Evolutionary conservation across 805 yeast species (phyloP).

Genomic region (Teunomyces atbi): DNA sequence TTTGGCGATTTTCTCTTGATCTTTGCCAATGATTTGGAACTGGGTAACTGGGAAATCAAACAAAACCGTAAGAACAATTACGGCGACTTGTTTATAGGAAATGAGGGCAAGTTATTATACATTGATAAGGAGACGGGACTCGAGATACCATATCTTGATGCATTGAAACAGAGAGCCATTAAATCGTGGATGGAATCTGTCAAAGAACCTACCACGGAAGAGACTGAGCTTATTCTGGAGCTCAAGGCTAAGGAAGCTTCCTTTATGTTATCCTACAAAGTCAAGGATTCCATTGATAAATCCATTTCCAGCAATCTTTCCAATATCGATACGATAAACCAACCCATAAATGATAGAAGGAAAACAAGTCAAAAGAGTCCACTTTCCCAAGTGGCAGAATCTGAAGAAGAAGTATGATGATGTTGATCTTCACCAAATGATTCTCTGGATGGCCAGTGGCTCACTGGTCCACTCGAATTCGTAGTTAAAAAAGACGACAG

Average conservation of each 20-base stretch:
- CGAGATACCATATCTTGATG: slow-evolving; percentile 42
- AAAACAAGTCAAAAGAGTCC: not conserved
- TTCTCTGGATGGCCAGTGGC: slow-evolving; percentile 60
- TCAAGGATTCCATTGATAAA: slow-evolving; percentile 25
- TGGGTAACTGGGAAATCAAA: slow-evolving; percentile 73
- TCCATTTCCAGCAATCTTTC: slow-evolving; percentile 30
- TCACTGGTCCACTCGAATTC: slow-evolving; percentile 72
- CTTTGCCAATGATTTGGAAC: slow-evolving; percentile 85
- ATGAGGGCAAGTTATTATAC: slow-evolving; percentile 72
- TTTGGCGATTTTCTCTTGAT: slow-evolving; percentile 86
- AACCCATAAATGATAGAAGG: slow-evolving; percentile 6
- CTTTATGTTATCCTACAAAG: slow-evolving; percentile 18
- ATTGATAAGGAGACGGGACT: slow-evolving; percentile 56
- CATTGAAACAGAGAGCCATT: slow-evolving; percentile 32
- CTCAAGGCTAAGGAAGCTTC: slow-evolving; percentile 19
- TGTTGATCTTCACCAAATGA: slow-evolving; percentile 67
- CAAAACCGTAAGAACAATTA: slow-evolving; percentile 38
- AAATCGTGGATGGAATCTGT: slow-evolving; percentile 33
- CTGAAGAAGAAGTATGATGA: slow-evolving; percentile 1
- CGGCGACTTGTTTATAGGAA: slow-evolving; percentile 53
- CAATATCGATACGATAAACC: slow-evolving; percentile 19
- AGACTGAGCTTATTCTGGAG: slow-evolving; percentile 14
- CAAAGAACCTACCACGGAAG: slow-evolving; percentile 10
- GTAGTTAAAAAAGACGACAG: slow-evolving; percentile 54
- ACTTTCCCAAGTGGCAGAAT: slow-evolving; percentile 3